Conservation (phyloP, 148 eudicot genomes). For the Diospyros kaki region DNA sequence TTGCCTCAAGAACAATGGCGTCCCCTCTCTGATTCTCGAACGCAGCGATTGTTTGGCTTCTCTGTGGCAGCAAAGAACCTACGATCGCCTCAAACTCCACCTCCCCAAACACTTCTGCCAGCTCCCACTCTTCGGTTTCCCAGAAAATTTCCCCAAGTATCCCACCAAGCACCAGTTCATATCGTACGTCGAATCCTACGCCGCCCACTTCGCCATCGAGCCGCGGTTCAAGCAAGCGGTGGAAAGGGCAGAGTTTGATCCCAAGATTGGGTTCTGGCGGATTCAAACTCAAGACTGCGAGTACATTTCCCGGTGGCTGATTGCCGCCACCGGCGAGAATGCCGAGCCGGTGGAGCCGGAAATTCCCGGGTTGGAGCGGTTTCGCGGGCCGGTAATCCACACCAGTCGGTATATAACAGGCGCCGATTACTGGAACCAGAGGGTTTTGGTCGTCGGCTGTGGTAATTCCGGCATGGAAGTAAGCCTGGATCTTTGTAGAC, state of each 20-base stretch:
- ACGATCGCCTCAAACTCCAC: conserved; percentile 85
- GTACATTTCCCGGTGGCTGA: conserved; percentile 61
- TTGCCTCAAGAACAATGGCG: conserved; percentile 50
- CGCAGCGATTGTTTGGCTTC: conserved; percentile 84
- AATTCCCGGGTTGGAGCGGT: conserved; percentile 62
- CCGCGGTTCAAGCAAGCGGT: conserved; percentile 65
- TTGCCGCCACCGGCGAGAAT: conserved; percentile 93
- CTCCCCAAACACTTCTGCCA: conserved; percentile 80
- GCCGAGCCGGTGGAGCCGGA: conserved; percentile 81
- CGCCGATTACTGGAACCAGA: conserved; percentile 34
- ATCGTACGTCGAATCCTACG: conserved; percentile 71
- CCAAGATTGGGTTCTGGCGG: conserved; percentile 33
- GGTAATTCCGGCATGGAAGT: conserved; percentile 99
- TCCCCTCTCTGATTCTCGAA: conserved; percentile 70
- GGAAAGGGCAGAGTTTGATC: conserved; percentile 43
- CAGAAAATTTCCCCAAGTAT: conserved; percentile 66
- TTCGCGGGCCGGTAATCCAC: conserved; percentile 59
- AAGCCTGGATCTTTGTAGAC: conserved; percentile 68
- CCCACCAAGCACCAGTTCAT: conserved; percentile 72
- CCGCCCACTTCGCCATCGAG: conserved; percentile 43
- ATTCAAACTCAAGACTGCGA: conserved; percentile 38
- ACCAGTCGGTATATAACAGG: conserved; percentile 74
- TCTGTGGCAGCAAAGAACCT: conserved; percentile 76
- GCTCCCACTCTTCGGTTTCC: conserved; percentile 68
- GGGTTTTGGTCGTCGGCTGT: conserved; percentile 85